Conservation (phyloP, 371 early-diverging fungal species). For the Apophysomyces trapeziformis region DNA sequence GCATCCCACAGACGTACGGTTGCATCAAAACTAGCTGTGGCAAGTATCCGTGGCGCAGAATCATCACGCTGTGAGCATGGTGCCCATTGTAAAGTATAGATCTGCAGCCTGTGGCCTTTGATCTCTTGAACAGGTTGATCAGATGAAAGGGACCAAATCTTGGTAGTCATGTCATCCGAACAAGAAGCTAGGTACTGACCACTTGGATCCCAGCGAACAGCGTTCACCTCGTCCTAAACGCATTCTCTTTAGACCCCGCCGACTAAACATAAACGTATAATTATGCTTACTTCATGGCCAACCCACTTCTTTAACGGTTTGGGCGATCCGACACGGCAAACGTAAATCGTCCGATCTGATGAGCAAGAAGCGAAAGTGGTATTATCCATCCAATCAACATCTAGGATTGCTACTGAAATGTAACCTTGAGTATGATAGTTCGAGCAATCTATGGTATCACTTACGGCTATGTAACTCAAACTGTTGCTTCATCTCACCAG, state of each 20-base stretch:
- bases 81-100: conserved; percentile 81
- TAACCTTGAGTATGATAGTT: not conserved
- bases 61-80: conserved; percentile 43
- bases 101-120: conserved; percentile 75
- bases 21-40: conserved; percentile 90
- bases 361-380: conserved; percentile 92
- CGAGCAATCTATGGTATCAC: conserved; percentile 13
- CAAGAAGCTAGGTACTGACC: conserved; percentile 87
- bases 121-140: conserved; percentile 63
- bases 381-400: conserved; percentile 94
- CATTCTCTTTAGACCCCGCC: not conserved
- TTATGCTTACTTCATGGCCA: conserved; percentile 67
- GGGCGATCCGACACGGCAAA: conserved; percentile 74
- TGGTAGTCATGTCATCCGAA: conserved; percentile 91
- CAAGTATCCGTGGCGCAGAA: conserved; percentile 55
- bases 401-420: conserved; percentile 69
- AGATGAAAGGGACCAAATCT: conserved; percentile 54
- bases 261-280: not conserved
- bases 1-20: conserved; percentile 93
- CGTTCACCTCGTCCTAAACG: conserved; percentile 79
- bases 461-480: conserved; percentile 78
- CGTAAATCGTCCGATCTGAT: conserved; percentile 78
- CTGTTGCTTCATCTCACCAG: conserved; percentile 79
- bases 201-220: conserved; percentile 86
- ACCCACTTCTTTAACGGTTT: conserved; percentile 71